phyloP scores from a whole-genome alignment of 768 basidiomycete species.

The Naganishia vaughanmartiniae region DNA sequence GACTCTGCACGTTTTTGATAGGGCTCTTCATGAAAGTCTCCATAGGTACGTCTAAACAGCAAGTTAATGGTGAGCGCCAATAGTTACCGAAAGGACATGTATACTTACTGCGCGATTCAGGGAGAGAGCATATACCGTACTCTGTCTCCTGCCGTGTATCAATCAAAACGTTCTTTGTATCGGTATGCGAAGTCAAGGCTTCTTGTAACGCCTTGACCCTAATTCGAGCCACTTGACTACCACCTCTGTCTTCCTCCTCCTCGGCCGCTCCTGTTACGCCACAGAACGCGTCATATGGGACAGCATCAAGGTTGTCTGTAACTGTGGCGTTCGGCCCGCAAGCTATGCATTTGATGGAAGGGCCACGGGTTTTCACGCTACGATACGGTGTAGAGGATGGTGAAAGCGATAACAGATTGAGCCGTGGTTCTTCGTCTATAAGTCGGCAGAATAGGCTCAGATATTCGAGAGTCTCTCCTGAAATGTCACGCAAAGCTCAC shows the following conservation, averaged over 20 bases:
- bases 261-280: slow-evolving; percentile 63
- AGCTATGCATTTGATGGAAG: slow-evolving; percentile 68
- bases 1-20: slow-evolving; percentile 47
- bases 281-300: slow-evolving; percentile 83
- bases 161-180: slow-evolving; percentile 55
- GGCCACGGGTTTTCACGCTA: slow-evolving; percentile 72
- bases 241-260: slow-evolving; percentile 52
- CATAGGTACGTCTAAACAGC: slow-evolving; percentile 68
- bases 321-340: slow-evolving; percentile 61
- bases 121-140: slow-evolving; percentile 80
- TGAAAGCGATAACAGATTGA: slow-evolving; percentile 57
- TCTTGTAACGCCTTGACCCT: slow-evolving; percentile 52
- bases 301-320: slow-evolving; percentile 57
- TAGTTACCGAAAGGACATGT: background rate
- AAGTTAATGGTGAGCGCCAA: slow-evolving; percentile 15
- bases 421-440: slow-evolving; percentile 62
- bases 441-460: slow-evolving; percentile 21
- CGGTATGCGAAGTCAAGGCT: slow-evolving; percentile 14
- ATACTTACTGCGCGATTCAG: slow-evolving; percentile 67
- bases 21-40: slow-evolving; percentile 65
- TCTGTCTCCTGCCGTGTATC: slow-evolving; percentile 79
- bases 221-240: slow-evolving; percentile 32
- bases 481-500: slow-evolving; percentile 34
- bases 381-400: slow-evolving; percentile 63
- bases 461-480: slow-evolving; percentile 20